Conservation (phyloP, 805 yeast genomes). For the Yarrowia phangngaensis region DNA sequence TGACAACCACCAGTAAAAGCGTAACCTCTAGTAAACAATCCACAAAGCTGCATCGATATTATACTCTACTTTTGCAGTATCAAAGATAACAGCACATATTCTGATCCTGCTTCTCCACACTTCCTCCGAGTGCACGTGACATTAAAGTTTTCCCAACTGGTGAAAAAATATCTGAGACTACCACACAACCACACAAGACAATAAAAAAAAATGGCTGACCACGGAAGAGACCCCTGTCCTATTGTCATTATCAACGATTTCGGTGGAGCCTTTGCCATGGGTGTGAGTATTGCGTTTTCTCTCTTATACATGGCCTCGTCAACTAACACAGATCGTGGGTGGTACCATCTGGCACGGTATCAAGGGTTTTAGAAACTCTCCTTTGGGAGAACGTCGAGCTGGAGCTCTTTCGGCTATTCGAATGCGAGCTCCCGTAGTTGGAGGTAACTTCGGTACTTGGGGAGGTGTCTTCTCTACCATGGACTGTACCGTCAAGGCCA, state of each 20-base stretch:
- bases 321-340: conserved; percentile 57
- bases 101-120: neutral
- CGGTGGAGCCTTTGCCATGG: conserved; percentile 99
- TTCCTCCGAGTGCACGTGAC: conserved; percentile 4
- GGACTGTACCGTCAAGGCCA: conserved; percentile 92
- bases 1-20: no score
- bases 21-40: no score
- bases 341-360: conserved; percentile 99
- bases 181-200: conserved; percentile 10
- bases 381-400: conserved; percentile 84
- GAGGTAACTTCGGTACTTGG: conserved; percentile 99
- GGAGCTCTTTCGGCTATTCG: conserved; percentile 89
- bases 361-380: conserved; percentile 97
- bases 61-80: no score
- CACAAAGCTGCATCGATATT: no score
- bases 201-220: conserved; percentile 49
- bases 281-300: conserved; percentile 47
- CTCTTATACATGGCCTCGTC: neutral
- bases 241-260: conserved; percentile 92
- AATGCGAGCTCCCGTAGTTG: conserved; percentile 96
- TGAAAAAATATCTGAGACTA: conserved; percentile 12
- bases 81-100: no score
- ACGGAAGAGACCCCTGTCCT: conserved; percentile 99
- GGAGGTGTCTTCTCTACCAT: conserved; percentile 96
- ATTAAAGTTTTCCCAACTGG: conserved; percentile 22